Percentiles rank a stretch among this genome's conserved stretches.
phyloP scores from a whole-genome alignment of 768 basidiomycete species.

The Pleurotus sapidus region DNA sequence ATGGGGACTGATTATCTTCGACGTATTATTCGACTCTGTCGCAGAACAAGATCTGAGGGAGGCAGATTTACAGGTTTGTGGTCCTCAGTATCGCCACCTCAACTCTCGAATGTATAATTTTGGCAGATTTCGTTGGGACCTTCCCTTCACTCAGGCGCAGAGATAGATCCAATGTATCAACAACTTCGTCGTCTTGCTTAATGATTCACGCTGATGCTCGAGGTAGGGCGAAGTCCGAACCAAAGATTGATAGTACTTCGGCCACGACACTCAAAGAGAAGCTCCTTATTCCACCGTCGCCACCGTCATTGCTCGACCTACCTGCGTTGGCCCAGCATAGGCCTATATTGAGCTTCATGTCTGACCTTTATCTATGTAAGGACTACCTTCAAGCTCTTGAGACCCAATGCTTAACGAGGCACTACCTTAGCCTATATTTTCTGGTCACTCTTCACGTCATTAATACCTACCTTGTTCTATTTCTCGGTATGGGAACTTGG shows the following conservation, averaged over 20 bases:
- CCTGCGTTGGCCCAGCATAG: slow-evolving; percentile 7
- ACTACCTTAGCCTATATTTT: slow-evolving; percentile 61
- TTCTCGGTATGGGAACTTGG: slow-evolving; percentile 92
- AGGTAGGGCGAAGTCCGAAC: background rate
- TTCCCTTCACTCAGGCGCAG: slow-evolving; percentile 11
- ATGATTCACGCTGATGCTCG: background rate
- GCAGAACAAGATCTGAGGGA: slow-evolving; percentile 56
- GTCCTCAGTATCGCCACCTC: background rate
- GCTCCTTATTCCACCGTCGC: background rate
- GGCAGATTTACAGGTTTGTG: slow-evolving; percentile 49
- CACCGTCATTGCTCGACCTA: background rate
- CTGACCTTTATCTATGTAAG: slow-evolving; percentile 59
- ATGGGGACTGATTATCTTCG: slow-evolving; percentile 77
- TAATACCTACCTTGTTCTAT: slow-evolving; percentile 82
- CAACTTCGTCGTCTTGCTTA: slow-evolving; percentile 39
- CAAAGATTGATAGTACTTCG: background rate
- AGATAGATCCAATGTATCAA: slow-evolving; percentile 41
- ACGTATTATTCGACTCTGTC: slow-evolving; percentile 73
- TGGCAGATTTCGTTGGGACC: slow-evolving; percentile 15
- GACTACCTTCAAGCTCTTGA: slow-evolving; percentile 6
- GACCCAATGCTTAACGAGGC: slow-evolving; percentile 6
- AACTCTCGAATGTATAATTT: background rate
- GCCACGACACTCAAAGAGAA: background rate
- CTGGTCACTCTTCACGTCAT: slow-evolving; percentile 80
- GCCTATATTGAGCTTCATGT: slow-evolving; percentile 26